Base-by-base conservation (phyloP, 2,329 filamentous ascomycete genomes). In the Pestalotiopsis sp. region DNA sequence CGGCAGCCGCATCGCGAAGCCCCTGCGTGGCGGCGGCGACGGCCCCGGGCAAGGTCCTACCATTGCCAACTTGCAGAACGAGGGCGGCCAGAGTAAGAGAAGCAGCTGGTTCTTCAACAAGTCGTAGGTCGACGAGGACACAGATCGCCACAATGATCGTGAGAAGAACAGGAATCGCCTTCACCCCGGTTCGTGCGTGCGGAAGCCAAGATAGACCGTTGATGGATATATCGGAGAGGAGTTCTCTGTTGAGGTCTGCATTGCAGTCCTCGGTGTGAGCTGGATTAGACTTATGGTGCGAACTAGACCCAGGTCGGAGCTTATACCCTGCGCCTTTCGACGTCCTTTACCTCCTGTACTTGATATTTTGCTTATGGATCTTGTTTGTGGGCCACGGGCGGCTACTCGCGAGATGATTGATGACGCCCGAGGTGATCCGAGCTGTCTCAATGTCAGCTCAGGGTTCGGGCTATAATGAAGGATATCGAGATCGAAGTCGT, bases 41-140 rank as follows among this genome's bases (percentile, higher is more conserved):
- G 82, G 80, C 65, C 77, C 80, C 25, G 81, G 84, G 11, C 76
- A 81, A 62, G 87, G 87, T 71, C 88, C 88, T 11, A 84, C 87
- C 36, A 85, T 91, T 72, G 82, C 86, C 72, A 86, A 81, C 74
- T 81, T 91, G 78, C 86, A 90, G 80, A 88, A 85, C 75, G 88
- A 90, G 78, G 81, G 81, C 72, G 78, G 74, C 74, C 78, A 79
- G 74, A 86, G 82, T 81, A 65, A 67, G 39, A 86, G 91, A 75
- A 89, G 87, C 76, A 92, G 90, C 79, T 93, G 91, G 91, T 92
- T 92, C 83, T 92, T 92, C 80, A 89, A 91, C 80, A 90, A 91
- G 82, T 84, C 81, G 68, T 79, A 75, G 71, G 68, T 66, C 49
- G 66, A 68, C 59, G 61, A 67, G 58, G 27, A 59, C n/a, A 17